phyloP scores from a whole-genome alignment of 148 eudicot genomes.

The Nepenthes gracilis region DNA sequence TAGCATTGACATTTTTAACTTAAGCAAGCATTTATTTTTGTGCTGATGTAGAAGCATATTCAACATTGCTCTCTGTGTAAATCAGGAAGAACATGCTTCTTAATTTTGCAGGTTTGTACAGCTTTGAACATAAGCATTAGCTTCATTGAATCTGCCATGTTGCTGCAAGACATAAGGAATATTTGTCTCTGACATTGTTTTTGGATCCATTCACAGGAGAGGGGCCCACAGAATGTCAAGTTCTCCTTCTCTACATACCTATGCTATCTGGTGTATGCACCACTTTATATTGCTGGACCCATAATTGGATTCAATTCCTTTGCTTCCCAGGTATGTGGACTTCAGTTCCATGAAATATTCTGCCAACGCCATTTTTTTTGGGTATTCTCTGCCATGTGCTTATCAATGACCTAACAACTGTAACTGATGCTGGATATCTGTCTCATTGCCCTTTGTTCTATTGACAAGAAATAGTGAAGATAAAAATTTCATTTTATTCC shows the following conservation, averaged over 20 bases:
- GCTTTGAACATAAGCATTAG: neutral
- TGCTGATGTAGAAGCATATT: slow-evolving; percentile 60
- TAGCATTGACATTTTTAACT: neutral
- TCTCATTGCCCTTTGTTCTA: neutral
- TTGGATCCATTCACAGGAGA: slow-evolving; percentile 47
- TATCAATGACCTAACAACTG: neutral
- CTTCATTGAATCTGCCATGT: neutral
- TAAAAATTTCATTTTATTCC: too few relatives aligned
- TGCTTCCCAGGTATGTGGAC: slow-evolving; percentile 71
- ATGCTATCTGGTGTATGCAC: slow-evolving; percentile 85
- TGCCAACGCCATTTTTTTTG: neutral
- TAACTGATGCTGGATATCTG: neutral
- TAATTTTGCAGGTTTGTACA: slow-evolving; percentile 56
- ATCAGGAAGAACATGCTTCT: slow-evolving; percentile 78
- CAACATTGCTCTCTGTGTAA: slow-evolving; percentile 62
- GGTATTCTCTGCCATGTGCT: slow-evolving; percentile 2
- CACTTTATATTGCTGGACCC: slow-evolving; percentile 95
- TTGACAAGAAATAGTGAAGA: too few relatives aligned
- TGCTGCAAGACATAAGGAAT: neutral
- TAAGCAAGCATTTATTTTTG: slow-evolving; percentile 7
- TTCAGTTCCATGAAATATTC: neutral
- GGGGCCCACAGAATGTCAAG: slow-evolving; percentile 42
- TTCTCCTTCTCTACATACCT: slow-evolving; percentile 60
- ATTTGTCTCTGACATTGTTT: neutral
- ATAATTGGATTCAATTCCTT: slow-evolving; percentile 81